Base-by-base conservation (phyloP, 1,284 basidiomycete genomes). In the Clitocybe nebularis region DNA sequence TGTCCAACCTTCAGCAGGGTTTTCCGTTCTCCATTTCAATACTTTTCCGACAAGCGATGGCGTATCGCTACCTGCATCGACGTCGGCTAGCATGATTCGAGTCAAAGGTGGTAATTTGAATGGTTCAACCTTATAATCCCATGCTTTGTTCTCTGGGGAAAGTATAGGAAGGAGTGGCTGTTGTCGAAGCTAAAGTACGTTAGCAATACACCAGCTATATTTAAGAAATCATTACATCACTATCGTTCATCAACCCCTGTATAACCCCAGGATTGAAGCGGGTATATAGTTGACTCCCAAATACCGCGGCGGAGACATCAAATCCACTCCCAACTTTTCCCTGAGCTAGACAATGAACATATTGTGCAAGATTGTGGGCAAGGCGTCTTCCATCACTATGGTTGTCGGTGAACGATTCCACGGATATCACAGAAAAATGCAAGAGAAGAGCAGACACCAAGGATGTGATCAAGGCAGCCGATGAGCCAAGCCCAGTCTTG, bases 251-350 rank as follows among this genome's bases (percentile, higher is more conserved):
- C 49, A 92, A 61, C 30, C 71, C 71, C 55, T 80, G 71, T 42
- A 89, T 62, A 26, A 90, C 76, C 16, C 66, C 60, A 1, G 92
- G 89, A 49, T 86, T 81, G 64, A 99, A 99, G 35, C 95, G 79
- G 28, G 81, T 86, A 65, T 98, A 99, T 3, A 93, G 59, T 54
- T 99, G 95, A 57, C 91, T 94, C 5, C 96, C 96, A 67, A 89
- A 99, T 3, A 93, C 87, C 0, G 95, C 94, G 0, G 92, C 81
- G 16, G 92, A 85, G 36, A 99, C 90, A 60, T 99, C 96, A 64
- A 99, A 99, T 1, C 96, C 96, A 52, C 88, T 92, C 25, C 96
- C 96, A 10, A 99, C 84, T 64, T 99, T 99, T 33, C 96, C 96
- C 66, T 99, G 96, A 0, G 96, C 96, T 20, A 93, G 74, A 56